Evolutionary conservation across 1,139 yeast species (phyloP).

Genomic region (Suhomyces ambrosiae): DNA sequence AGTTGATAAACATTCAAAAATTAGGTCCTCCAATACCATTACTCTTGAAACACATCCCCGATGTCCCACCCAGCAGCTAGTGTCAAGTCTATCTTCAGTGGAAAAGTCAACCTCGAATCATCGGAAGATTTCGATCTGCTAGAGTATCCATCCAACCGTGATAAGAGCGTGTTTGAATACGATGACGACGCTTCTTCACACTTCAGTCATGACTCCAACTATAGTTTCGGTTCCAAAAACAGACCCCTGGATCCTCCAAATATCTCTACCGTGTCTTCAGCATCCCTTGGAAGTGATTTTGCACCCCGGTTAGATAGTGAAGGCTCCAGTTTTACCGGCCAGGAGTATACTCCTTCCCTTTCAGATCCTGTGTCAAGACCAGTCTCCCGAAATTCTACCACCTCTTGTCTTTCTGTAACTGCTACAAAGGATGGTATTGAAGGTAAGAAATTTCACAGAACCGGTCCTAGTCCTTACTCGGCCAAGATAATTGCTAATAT

Average conservation of each 20-base stretch:
- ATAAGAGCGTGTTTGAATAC: constrained; percentile 6
- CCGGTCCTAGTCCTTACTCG: constrained; percentile 42
- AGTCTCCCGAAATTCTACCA: constrained; percentile 60
- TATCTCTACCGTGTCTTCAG: constrained; percentile 1
- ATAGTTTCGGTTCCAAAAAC: constrained; percentile 28
- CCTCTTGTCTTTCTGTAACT: constrained; percentile 67
- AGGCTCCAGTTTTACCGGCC: constrained; percentile 4
- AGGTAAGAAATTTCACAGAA: constrained; percentile 55
- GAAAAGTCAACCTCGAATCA: constrained; percentile 34
- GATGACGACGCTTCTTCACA: constrained; percentile 18
- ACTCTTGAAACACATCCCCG: not conserved
- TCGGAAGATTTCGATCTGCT: constrained; percentile 26
- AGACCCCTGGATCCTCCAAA: constrained; percentile 11
- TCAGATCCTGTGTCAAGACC: constrained; percentile 49
- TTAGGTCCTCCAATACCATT: no score
- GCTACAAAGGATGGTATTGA: constrained; percentile 76
- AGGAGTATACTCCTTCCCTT: constrained; percentile 6
- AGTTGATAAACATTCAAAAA: no score
- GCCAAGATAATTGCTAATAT: constrained; percentile 36
- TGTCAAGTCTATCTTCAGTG: constrained; percentile 42
- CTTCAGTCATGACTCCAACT: constrained; percentile 22
- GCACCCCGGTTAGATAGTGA: constrained; percentile 2
- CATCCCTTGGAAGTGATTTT: not conserved
- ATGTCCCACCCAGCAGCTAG: constrained; percentile 52
- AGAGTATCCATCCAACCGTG: constrained; percentile 6